Evolutionary conservation across 768 basidiomycete genomes (phyloP).

Genomic region (Coprinellus aureogranulatus): DNA sequence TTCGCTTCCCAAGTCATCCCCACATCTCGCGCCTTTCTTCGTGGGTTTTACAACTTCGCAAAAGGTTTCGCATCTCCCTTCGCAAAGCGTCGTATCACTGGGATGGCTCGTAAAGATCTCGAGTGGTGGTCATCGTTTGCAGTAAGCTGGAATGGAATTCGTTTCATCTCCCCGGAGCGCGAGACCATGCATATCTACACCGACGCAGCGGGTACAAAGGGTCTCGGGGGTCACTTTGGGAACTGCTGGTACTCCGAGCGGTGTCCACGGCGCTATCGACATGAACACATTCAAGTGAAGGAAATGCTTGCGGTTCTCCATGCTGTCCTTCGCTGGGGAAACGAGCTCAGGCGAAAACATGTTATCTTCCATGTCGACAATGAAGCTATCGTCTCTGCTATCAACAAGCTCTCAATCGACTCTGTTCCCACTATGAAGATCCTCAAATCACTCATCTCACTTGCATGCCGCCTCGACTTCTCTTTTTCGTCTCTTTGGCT

Average conservation of each 20-base stretch:
- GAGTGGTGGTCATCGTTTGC: background rate
- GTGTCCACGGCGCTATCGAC: conserved; percentile 17
- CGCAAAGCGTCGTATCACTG: background rate
- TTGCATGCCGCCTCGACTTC: conserved; percentile 15
- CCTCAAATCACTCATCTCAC: conserved; percentile 5
- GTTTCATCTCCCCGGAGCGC: conserved; percentile 1
- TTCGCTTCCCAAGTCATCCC: background rate
- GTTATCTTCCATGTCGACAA: conserved; percentile 30
- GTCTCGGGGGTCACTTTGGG: conserved; percentile 22
- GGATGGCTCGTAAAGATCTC: background rate
- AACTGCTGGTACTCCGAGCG: conserved; percentile 22
- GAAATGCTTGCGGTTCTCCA: conserved; percentile 29
- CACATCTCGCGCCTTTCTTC: background rate
- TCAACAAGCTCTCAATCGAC: conserved; percentile 3
- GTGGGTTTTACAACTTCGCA: background rate
- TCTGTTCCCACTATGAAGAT: conserved; percentile 10
- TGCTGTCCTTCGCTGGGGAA: conserved; percentile 25
- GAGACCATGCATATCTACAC: conserved; percentile 26
- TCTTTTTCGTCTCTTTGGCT: conserved; percentile 22
- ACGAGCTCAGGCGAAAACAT: conserved; percentile 18
- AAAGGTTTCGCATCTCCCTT: background rate
- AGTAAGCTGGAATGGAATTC: background rate
- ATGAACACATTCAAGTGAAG: conserved; percentile 29
- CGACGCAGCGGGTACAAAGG: conserved; percentile 29
- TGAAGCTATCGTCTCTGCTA: conserved; percentile 16